Evolutionary conservation across 257 asterid species (phyloP).

Genomic region (Coffea canephora): DNA sequence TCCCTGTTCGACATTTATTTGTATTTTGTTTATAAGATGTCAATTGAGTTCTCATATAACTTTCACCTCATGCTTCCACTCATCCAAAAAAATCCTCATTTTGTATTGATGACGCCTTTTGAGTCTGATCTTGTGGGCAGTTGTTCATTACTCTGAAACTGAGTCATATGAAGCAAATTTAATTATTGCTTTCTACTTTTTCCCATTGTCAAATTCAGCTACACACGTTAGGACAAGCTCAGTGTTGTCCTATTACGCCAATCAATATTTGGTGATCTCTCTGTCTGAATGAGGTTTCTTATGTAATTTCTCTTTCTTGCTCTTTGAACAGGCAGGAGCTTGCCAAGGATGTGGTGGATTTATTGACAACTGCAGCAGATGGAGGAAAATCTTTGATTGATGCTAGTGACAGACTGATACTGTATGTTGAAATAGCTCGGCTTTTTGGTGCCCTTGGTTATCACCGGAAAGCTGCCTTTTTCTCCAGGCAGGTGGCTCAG

Average conservation of each 20-base stretch:
- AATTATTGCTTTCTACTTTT: neutral
- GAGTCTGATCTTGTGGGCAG: neutral
- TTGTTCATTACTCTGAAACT: neutral
- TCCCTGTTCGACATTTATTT: neutral
- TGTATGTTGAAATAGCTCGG: conserved; percentile 88
- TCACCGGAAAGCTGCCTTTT: conserved; percentile 96
- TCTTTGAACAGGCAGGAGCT: conserved; percentile 66
- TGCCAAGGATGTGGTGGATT: conserved; percentile 89
- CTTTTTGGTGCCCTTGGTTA: conserved; percentile 94
- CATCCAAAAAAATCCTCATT: neutral
- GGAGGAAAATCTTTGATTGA: conserved; percentile 95
- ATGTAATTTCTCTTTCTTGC: neutral
- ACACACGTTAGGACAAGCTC: neutral
- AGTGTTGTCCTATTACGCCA: neutral
- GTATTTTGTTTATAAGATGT: neutral
- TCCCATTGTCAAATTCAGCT: neutral
- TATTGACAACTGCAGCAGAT: conserved; percentile 92
- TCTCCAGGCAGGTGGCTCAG: conserved; percentile 98
- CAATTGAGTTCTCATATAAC: neutral
- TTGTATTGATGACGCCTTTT: neutral
- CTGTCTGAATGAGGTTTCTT: neutral
- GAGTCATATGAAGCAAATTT: neutral
- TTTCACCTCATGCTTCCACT: neutral
- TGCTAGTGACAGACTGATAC: conserved; percentile 89
- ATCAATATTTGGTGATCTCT: neutral